These are phyloP conservation scores for Cladorrhinum samala DNA, from an alignment of 495 filamentous ascomycete species.

Conservation along the genomic window DNA sequence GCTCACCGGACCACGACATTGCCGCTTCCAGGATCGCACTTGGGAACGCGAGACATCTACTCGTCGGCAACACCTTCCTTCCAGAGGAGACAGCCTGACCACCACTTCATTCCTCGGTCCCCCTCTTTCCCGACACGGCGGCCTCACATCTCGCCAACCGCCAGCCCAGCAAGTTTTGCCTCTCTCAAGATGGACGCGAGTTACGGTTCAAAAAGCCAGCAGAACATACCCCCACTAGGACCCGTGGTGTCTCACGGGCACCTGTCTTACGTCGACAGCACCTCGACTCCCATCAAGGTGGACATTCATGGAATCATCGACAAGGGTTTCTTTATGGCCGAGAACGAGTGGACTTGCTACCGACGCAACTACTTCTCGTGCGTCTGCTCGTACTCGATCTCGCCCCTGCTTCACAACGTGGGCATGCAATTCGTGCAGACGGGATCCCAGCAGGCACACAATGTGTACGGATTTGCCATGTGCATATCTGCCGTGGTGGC, in stretches of 20 bases:
- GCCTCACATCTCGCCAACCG: constrained; percentile 47
- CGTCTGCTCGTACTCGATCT: constrained; percentile 70
- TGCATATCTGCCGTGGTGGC: constrained; percentile 84
- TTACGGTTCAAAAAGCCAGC: constrained; percentile 35
- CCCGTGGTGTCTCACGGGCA: constrained; percentile 52
- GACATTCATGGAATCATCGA: constrained; percentile 83
- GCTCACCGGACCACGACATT: constrained; percentile 45
- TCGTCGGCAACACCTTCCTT: constrained; percentile 41
- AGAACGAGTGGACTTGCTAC: constrained; percentile 94
- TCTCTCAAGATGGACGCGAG: constrained; percentile 43
- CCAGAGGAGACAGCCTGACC: constrained; percentile 37
- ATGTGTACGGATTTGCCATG: constrained; percentile 69
- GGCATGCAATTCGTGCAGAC: constrained; percentile 35
- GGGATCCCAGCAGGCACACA: constrained; percentile 35
- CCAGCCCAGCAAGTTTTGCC: constrained; percentile 36
- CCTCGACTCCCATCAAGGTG: constrained; percentile 51
- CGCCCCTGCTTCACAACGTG: constrained; percentile 37
- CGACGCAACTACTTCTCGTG: constrained; percentile 92
- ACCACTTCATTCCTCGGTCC: constrained; percentile 42
- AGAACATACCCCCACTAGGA: constrained; percentile 54
- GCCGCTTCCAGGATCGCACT: constrained; percentile 41
- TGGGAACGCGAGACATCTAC: constrained; percentile 47
- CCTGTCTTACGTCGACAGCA: constrained; percentile 54
- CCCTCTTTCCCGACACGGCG: constrained; percentile 42
- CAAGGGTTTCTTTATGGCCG: constrained; percentile 84